A percentile compares a stretch with the other conserved stretches of the same genome.
These are phyloP conservation scores for Phytophthora ramorum DNA, from an alignment of 352 stramenopile species.

Conservation along the genomic window DNA sequence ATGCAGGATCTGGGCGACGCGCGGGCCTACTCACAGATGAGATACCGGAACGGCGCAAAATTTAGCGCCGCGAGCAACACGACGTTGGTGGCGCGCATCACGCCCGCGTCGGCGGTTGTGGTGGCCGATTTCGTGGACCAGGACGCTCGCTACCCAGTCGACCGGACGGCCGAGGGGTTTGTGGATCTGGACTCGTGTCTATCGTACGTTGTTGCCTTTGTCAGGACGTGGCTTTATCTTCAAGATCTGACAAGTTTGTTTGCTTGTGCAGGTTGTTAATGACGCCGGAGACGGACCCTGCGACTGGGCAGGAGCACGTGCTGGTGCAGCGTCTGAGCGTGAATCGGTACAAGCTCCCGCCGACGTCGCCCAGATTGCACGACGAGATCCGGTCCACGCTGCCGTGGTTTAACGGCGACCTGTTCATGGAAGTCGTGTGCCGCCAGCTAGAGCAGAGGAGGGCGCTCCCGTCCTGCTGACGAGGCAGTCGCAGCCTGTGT, in stretches of 20 bases:
- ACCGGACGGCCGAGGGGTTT: constrained; percentile 31
- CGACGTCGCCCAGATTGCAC: constrained; percentile 51
- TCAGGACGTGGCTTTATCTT: constrained; percentile 17
- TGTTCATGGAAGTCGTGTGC: constrained; percentile 66
- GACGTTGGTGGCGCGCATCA: constrained; percentile 41
- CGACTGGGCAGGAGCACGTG: constrained; percentile 45
- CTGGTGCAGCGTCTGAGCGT: constrained; percentile 55
- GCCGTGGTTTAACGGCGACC: constrained; percentile 65
- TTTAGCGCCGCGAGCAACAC: constrained; percentile 53
- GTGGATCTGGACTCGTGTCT: constrained; percentile 41
- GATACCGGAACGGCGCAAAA: constrained; percentile 48
- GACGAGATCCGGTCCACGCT: constrained; percentile 54
- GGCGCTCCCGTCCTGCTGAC: background rate
- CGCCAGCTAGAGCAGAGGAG: constrained; percentile 46
- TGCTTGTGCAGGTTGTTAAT: constrained; percentile 39
- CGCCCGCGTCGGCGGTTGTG: constrained; percentile 42
- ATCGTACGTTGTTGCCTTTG: constrained; percentile 25
- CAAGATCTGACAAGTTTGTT: constrained; percentile 18
- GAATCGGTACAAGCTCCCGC: constrained; percentile 59
- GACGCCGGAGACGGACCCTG: constrained; percentile 36
- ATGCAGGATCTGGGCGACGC: constrained; percentile 41
- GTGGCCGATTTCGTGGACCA: constrained; percentile 57
- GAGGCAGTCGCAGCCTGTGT: too few relatives aligned
- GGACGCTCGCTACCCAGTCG: constrained; percentile 43
- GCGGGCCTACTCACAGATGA: constrained; percentile 48